Percentiles rank a stretch among this genome's conserved stretches.
phyloP scores from a whole-genome alignment of 805 yeast genomes.

The Pichia paraexigua region DNA sequence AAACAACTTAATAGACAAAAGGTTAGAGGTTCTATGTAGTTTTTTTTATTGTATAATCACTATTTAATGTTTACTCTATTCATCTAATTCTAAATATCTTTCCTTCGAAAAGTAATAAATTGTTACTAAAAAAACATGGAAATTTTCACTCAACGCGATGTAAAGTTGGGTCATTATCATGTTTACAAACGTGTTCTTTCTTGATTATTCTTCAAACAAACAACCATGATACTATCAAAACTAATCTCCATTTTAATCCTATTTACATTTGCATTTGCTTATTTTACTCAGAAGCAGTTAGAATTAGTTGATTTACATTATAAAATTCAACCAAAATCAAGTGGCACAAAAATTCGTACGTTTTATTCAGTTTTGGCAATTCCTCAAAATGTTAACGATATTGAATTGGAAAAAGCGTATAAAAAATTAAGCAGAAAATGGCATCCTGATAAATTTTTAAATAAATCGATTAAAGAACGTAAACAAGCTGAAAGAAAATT shows the following conservation, averaged over 20 bases:
- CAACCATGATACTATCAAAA: neutral
- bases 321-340: slow-evolving; percentile 10
- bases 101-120: neutral
- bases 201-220: neutral
- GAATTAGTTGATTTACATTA: slow-evolving; percentile 13
- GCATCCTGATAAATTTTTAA: slow-evolving; percentile 80
- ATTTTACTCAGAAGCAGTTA: slow-evolving; percentile 10
- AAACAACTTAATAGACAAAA: slow-evolving; percentile 60
- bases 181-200: neutral
- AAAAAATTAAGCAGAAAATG: slow-evolving; percentile 60
- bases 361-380: slow-evolving; percentile 11
- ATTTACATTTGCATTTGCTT: slow-evolving; percentile 5
- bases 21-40: slow-evolving; percentile 24
- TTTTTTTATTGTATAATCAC: neutral
- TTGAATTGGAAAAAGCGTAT: slow-evolving; percentile 57
- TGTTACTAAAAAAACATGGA: no score
- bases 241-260: slow-evolving; percentile 1
- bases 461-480: slow-evolving; percentile 32
- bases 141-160: neutral
- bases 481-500: slow-evolving; percentile 60
- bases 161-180: no score
- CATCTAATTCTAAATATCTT: neutral
- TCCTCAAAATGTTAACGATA: slow-evolving; percentile 35
- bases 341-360: slow-evolving; percentile 1
- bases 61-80: no score